Percentiles rank a stretch among this genome's conserved stretches.
Evolutionary conservation across 805 yeast species (phyloP).

Genomic region (Zygoascus tannicola): DNA sequence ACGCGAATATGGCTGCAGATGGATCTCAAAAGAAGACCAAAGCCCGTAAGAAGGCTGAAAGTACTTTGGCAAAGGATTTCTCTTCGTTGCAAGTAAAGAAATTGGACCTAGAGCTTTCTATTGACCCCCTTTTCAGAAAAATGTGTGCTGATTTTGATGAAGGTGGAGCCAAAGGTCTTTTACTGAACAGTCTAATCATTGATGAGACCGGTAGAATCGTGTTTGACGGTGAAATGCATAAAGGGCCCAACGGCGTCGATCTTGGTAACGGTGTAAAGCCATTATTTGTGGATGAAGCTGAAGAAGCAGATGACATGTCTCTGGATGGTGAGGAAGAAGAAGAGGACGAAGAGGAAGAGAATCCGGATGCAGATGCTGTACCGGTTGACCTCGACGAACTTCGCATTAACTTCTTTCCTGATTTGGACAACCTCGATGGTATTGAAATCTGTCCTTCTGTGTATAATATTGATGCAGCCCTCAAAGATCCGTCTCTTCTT

Average conservation of each 20-base stretch:
- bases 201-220: conserved; percentile 52
- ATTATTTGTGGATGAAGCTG: conserved; percentile 12
- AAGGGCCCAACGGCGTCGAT: conserved; percentile 14
- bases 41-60: conserved; percentile 18
- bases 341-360: conserved; percentile 16
- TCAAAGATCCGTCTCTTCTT: conserved; percentile 29
- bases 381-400: conserved; percentile 20
- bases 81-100: conserved; percentile 25
- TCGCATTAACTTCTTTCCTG: conserved; percentile 18
- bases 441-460: conserved; percentile 60
- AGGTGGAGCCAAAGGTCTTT: conserved; percentile 33
- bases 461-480: conserved; percentile 46
- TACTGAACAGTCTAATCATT: conserved; percentile 42
- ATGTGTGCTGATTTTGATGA: conserved; percentile 39
- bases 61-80: conserved; percentile 25
- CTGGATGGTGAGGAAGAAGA: conserved; percentile 20
- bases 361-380: conserved; percentile 1
- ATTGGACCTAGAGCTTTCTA: conserved; percentile 30
- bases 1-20: not conserved
- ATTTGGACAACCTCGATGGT: conserved; percentile 15
- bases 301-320: conserved; percentile 32
- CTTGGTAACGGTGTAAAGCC: not conserved
- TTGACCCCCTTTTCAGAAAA: conserved; percentile 35
- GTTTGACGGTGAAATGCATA: conserved; percentile 51
- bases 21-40: conserved; percentile 16